Percentiles rank a stretch among this genome's conserved stretches.
phyloP scores from a whole-genome alignment of 2,329 filamentous ascomycete genomes.

The Calonectria ilicicola region DNA sequence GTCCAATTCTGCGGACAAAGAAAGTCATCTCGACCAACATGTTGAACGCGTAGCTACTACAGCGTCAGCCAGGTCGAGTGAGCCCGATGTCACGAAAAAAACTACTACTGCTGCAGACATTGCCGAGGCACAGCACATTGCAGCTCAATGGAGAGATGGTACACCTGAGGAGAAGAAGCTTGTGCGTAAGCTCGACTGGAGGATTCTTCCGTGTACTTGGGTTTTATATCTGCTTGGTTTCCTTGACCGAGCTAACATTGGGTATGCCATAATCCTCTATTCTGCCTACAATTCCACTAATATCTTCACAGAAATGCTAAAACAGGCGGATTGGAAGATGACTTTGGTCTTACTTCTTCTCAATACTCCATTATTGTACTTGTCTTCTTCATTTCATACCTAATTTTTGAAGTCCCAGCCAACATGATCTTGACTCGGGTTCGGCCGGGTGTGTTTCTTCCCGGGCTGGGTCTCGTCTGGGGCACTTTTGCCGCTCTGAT shows the following conservation, averaged over 20 bases:
- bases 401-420: not conserved
- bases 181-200: slow-evolving; percentile 1
- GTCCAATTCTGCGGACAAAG: not conserved
- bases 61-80: not conserved
- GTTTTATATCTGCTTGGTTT: not conserved
- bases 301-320: not conserved
- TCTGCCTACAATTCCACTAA: not conserved
- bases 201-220: not conserved
- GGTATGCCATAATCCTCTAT: not conserved
- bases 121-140: not conserved
- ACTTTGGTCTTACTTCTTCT: not conserved
- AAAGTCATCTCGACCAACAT: not conserved
- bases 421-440: not conserved
- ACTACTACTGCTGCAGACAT: not conserved
- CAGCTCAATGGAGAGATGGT: not conserved
- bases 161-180: not conserved
- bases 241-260: not conserved
- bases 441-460: not conserved
- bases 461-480: not conserved
- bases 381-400: not conserved
- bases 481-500: not conserved
- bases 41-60: not conserved
- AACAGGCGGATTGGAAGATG: not conserved
- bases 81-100: not conserved
- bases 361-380: not conserved